Percentiles rank a stretch among this genome's conserved stretches.
Conservation (phyloP, 2,329 filamentous ascomycete species). For the Ascomycota sp. region DNA sequence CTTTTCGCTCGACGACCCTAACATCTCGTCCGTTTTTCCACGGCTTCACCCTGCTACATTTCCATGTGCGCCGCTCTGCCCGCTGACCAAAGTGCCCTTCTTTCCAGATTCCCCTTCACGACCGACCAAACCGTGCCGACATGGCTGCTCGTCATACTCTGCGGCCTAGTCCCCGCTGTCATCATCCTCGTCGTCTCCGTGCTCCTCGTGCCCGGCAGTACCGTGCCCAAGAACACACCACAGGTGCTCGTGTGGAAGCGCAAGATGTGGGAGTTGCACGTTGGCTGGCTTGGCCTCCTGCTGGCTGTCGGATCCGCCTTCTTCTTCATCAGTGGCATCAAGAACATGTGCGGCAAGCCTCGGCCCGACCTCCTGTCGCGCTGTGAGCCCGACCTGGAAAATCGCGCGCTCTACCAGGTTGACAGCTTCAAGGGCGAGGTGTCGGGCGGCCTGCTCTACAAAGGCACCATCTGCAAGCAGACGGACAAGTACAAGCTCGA, state of each 20-base stretch:
- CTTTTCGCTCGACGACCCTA: slow-evolving; percentile 50
- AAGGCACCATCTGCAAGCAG: slow-evolving; percentile 55
- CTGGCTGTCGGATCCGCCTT: slow-evolving; percentile 53
- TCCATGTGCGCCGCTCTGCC: no score
- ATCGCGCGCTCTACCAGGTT: slow-evolving; percentile 38
- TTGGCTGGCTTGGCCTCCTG: slow-evolving; percentile 63
- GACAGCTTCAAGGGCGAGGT: slow-evolving; percentile 35
- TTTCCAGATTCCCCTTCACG: slow-evolving; percentile 43
- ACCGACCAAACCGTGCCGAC: slow-evolving; percentile 52
- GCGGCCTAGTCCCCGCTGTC: slow-evolving; percentile 40
- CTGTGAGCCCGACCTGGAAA: slow-evolving; percentile 54
- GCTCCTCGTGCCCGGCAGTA: slow-evolving; percentile 50
- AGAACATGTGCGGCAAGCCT: slow-evolving; percentile 50
- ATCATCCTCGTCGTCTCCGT: slow-evolving; percentile 51
- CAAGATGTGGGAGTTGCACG: slow-evolving; percentile 82
- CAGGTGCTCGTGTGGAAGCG: slow-evolving; percentile 49
- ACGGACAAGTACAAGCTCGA: slow-evolving; percentile 38
- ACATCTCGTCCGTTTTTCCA: slow-evolving; percentile 41
- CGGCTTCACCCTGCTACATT: not conserved
- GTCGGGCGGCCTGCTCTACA: slow-evolving; percentile 47
- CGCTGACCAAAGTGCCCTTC: not conserved
- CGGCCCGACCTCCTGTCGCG: slow-evolving; percentile 68
- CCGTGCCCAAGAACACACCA: slow-evolving; percentile 41
- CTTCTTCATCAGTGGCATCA: slow-evolving; percentile 70
- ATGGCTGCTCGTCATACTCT: slow-evolving; percentile 41